Percentiles rank a stretch among this genome's conserved stretches.
phyloP scores from a whole-genome alignment of 106 monocot genomes.

The Xerophyta viscosa region DNA sequence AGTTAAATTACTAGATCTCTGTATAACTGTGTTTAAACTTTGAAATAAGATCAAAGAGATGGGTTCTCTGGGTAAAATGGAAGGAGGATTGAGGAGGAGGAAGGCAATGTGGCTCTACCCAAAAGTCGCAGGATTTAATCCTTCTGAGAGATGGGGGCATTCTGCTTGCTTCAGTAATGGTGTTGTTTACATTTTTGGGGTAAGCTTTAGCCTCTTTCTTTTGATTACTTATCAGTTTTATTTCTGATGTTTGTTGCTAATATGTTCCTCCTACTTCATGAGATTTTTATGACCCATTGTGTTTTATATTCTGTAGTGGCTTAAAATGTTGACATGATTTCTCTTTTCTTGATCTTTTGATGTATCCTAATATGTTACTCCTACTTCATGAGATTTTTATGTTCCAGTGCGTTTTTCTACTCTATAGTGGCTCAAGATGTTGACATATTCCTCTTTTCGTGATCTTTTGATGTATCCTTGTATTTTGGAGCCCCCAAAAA shows the following conservation, averaged over 20 bases:
- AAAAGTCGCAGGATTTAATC: constrained; percentile 66
- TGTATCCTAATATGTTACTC: too few species aligned
- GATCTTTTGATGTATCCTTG: too few species aligned
- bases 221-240: not conserved
- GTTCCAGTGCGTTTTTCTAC: too few species aligned
- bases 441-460: too few species aligned
- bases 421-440: too few species aligned
- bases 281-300: too few species aligned
- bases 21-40: not conserved
- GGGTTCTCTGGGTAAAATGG: constrained; percentile 49
- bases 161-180: constrained; percentile 79
- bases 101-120: constrained; percentile 99
- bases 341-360: too few species aligned
- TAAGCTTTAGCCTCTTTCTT: constrained; percentile 26
- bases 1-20: too few species aligned
- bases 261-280: too few species aligned
- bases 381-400: not conserved
- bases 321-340: too few species aligned
- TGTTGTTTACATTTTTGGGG: constrained; percentile 78
- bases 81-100: constrained; percentile 42
- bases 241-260: not conserved
- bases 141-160: constrained; percentile 96
- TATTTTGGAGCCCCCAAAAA: too few species aligned
- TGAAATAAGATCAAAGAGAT: constrained; percentile 3
- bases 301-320: too few species aligned